phyloP scores from a whole-genome alignment of 176 grass and related monocot genomes.

The Hyparrhenia diplandra region DNA sequence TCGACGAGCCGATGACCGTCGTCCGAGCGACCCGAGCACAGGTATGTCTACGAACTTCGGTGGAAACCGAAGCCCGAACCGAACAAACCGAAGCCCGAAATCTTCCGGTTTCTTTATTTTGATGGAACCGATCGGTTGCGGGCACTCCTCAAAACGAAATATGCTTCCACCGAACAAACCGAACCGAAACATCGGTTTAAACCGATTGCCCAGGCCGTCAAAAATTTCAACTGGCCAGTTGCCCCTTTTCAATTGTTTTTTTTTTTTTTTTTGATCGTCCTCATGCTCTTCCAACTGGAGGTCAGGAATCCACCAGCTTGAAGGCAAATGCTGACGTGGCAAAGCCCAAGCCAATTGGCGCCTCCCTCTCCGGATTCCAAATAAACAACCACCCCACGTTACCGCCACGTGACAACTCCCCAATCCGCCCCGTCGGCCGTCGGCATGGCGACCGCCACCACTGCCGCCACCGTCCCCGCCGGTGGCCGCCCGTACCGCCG shows the following conservation, averaged over 20 bases:
- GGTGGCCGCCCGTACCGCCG: no score
- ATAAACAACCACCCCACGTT: conserved; percentile 3
- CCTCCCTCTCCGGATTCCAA: neutral
- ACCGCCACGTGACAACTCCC: conserved; percentile 20
- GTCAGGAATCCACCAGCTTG: neutral
- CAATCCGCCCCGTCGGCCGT: conserved; percentile 14
- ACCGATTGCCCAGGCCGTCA: neutral
- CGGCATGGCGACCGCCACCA: no score
- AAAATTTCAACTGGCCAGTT: neutral
- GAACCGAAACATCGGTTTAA: neutral
- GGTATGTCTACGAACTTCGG: no score
- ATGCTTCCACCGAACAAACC: neutral
- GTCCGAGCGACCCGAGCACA: no score
- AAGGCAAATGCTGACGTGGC: conserved; percentile 13
- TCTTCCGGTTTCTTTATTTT: no score
- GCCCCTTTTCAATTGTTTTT: neutral
- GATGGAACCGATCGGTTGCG: no score
- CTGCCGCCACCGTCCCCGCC: no score
- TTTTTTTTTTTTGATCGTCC: no score
- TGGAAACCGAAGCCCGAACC: no score
- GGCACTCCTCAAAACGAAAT: no score
- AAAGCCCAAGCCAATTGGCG: conserved; percentile 10
- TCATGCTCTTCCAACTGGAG: neutral
- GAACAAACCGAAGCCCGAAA: no score
- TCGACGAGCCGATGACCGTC: no score